Percentiles rank a stretch among this genome's conserved stretches.
Evolutionary conservation across 768 basidiomycete genomes (phyloP).

Genomic region (Hypsizygus marmoreus): DNA sequence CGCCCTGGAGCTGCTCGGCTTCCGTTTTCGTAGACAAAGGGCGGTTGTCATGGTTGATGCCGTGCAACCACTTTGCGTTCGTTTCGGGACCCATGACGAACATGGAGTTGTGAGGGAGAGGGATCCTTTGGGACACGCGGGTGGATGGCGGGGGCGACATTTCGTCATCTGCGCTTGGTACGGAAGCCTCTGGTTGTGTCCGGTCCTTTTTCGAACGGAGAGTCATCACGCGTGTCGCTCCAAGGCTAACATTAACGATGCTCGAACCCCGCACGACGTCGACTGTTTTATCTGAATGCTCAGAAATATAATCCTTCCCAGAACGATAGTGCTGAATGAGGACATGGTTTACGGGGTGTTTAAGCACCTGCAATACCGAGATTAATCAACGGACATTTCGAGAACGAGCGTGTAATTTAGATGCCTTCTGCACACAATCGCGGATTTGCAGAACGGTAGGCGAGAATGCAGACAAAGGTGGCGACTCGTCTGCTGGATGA

Average conservation of each 20-base stretch:
- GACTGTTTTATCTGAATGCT: slow-evolving; percentile 86
- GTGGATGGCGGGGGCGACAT: background rate
- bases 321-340: slow-evolving; percentile 81
- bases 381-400: background rate
- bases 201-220: slow-evolving; percentile 61
- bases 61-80: slow-evolving; percentile 76
- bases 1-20: slow-evolving; percentile 50
- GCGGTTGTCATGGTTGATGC: slow-evolving; percentile 77
- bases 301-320: slow-evolving; percentile 82
- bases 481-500: slow-evolving; percentile 80
- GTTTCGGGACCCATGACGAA: slow-evolving; percentile 78
- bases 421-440: slow-evolving; percentile 55
- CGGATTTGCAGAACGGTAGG: slow-evolving; percentile 69
- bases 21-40: slow-evolving; percentile 50
- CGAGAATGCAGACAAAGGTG: slow-evolving; percentile 65
- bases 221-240: slow-evolving; percentile 76
- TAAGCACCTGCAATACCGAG: slow-evolving; percentile 26
- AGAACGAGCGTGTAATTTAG: background rate
- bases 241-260: slow-evolving; percentile 81
- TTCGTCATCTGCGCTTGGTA: slow-evolving; percentile 2
- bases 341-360: slow-evolving; percentile 79
- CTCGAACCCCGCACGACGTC: slow-evolving; percentile 74
- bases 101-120: slow-evolving; percentile 80
- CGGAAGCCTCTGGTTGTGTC: slow-evolving; percentile 12
- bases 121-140: slow-evolving; percentile 56